Conservation (phyloP, 1,284 basidiomycete genomes). For the Rhodofomes roseus region DNA sequence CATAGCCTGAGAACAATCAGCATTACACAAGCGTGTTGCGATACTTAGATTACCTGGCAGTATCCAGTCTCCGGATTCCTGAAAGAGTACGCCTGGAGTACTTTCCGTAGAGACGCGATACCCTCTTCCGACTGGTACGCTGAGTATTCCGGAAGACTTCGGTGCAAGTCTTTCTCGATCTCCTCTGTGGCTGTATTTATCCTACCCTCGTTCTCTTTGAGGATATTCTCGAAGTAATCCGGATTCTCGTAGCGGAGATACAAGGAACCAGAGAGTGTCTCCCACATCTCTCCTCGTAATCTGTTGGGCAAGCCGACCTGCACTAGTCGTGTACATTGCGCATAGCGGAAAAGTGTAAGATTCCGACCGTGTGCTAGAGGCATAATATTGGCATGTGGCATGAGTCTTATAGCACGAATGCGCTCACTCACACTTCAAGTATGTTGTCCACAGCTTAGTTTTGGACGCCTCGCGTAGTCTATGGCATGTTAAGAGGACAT, state of each 20-base stretch:
- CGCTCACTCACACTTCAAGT: conserved; percentile 66
- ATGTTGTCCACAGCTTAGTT: conserved; percentile 94
- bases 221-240: conserved; percentile 78
- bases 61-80: conserved; percentile 94
- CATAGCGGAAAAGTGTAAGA: conserved; percentile 91
- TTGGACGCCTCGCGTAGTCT: conserved; percentile 95
- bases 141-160: conserved; percentile 92
- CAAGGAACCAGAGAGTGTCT: conserved; percentile 92
- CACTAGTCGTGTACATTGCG: conserved; percentile 92
- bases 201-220: conserved; percentile 79
- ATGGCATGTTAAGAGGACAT: not conserved
- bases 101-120: conserved; percentile 80
- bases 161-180: conserved; percentile 98
- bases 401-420: not conserved
- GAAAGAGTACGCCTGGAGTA: conserved; percentile 96
- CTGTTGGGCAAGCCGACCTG: conserved; percentile 97
- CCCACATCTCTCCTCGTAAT: conserved; percentile 97
- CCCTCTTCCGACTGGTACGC: conserved; percentile 91
- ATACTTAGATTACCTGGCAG: conserved; percentile 52
- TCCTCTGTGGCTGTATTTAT: conserved; percentile 93
- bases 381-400: conserved; percentile 1
- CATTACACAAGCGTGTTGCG: not conserved
- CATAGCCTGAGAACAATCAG: conserved; percentile 63
- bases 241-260: conserved; percentile 89
- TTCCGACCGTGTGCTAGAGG: conserved; percentile 79